Percentiles rank a stretch among this genome's conserved stretches.
These are phyloP conservation scores for Coprinopsis strossmayeri DNA, from an alignment of 768 basidiomycete species.

Conservation along the genomic window DNA sequence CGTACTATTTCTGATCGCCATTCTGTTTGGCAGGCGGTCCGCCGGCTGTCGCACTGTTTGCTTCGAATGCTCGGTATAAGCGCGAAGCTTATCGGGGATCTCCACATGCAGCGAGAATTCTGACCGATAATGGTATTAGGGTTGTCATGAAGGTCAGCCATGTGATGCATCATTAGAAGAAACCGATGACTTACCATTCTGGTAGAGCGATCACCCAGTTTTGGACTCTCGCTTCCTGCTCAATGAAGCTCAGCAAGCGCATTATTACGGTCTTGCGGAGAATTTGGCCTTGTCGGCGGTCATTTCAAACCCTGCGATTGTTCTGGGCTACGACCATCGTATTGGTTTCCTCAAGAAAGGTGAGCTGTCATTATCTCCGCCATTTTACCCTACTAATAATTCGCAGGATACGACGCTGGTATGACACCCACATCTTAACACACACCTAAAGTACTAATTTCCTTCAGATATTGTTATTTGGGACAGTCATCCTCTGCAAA, in stretches of 20 bases:
- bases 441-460: not conserved
- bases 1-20: not conserved
- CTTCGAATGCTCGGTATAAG: conserved; percentile 52
- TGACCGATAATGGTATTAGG: conserved; percentile 61
- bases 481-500: conserved; percentile 71
- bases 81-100: conserved; percentile 76
- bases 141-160: conserved; percentile 82
- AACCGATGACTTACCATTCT: no score
- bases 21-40: conserved; percentile 37
- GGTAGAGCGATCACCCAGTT: conserved; percentile 59
- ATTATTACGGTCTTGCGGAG: conserved; percentile 63
- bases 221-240: conserved; percentile 65
- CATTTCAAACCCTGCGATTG: conserved; percentile 63
- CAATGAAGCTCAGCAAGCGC: conserved; percentile 73
- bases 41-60: conserved; percentile 73
- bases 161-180: no score
- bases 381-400: not conserved
- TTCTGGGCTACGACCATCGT: conserved; percentile 70
- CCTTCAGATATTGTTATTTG: conserved; percentile 58
- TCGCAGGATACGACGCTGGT: conserved; percentile 63
- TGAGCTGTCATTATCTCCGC: conserved; percentile 14
- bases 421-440: not conserved
- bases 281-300: conserved; percentile 65
- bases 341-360: conserved; percentile 62
- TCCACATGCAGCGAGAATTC: conserved; percentile 67